Conservation (phyloP, 345 rosid genomes). For the Eutrema heterophyllum region DNA sequence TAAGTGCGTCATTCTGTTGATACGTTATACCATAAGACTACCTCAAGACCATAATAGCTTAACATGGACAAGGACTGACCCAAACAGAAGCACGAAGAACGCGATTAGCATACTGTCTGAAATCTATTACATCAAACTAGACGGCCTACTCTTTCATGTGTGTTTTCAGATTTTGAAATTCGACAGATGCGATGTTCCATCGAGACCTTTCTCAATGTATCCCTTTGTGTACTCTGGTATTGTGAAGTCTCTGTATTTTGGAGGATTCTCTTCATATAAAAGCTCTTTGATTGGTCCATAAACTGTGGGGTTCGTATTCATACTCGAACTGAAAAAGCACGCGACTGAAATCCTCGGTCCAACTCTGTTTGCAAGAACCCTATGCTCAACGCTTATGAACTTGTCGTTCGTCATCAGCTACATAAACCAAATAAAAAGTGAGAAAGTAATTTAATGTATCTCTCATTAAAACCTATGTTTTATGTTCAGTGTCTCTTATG, state of each 20-base stretch:
- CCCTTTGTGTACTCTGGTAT: conserved; percentile 24
- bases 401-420: conserved; percentile 40
- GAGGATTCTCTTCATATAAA: conserved; percentile 37
- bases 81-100: background rate
- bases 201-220: conserved; percentile 27
- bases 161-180: conserved; percentile 23
- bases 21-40: background rate
- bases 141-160: background rate
- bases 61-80: background rate
- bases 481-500: background rate
- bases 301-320: background rate
- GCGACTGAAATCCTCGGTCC: conserved; percentile 42
- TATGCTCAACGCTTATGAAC: conserved; percentile 37
- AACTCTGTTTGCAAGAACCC: conserved; percentile 30
- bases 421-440: background rate
- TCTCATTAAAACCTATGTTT: background rate
- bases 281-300: conserved; percentile 47
- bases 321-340: conserved; percentile 24
- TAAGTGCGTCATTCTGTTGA: background rate
- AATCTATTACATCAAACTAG: background rate
- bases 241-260: conserved; percentile 24
- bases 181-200: conserved; percentile 19
- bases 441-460: background rate
- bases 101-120: background rate
- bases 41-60: background rate